A percentile compares a stretch with the other conserved stretches of the same genome.
These are phyloP conservation scores for Monosporascus sp. DNA, from an alignment of 2,329 filamentous ascomycete species.

Conservation along the genomic window DNA sequence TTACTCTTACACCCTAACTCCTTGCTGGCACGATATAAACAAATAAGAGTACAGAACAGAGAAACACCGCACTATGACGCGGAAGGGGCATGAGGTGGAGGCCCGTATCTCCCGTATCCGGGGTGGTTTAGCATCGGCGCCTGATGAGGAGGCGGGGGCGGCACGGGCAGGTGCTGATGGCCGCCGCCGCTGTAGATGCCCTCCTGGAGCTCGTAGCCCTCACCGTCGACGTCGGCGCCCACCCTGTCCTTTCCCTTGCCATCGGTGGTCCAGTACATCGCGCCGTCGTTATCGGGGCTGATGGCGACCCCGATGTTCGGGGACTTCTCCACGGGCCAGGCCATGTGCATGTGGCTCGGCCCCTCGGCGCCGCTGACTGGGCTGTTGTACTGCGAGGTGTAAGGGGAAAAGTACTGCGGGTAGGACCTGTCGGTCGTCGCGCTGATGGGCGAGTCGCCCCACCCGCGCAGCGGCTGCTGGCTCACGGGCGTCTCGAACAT, in stretches of 20 bases:
- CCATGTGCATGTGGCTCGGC: slow-evolving; percentile 20
- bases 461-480: slow-evolving; percentile 45
- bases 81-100: neutral
- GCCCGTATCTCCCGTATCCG: slow-evolving; percentile 35
- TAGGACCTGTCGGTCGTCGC: slow-evolving; percentile 33
- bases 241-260: slow-evolving; percentile 36
- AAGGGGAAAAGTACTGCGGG: slow-evolving; percentile 52
- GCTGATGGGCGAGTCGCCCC: slow-evolving; percentile 49
- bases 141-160: slow-evolving; percentile 20
- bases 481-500: slow-evolving; percentile 49
- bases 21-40: neutral
- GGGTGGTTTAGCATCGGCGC: slow-evolving; percentile 42
- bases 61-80: neutral
- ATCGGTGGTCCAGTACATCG: slow-evolving; percentile 17
- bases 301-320: slow-evolving; percentile 39
- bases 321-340: slow-evolving; percentile 32
- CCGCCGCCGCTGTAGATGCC: slow-evolving; percentile 32
- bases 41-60: neutral
- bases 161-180: slow-evolving; percentile 8
- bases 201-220: slow-evolving; percentile 45
- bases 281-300: slow-evolving; percentile 31
- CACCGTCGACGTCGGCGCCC: slow-evolving; percentile 13
- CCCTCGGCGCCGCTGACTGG: slow-evolving; percentile 43
- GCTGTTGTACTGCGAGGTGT: slow-evolving; percentile 54
- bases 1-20: neutral